These are phyloP conservation scores for Pseudopyricularia javanii DNA, from an alignment of 2,329 filamentous ascomycete species.

Conservation along the genomic window DNA sequence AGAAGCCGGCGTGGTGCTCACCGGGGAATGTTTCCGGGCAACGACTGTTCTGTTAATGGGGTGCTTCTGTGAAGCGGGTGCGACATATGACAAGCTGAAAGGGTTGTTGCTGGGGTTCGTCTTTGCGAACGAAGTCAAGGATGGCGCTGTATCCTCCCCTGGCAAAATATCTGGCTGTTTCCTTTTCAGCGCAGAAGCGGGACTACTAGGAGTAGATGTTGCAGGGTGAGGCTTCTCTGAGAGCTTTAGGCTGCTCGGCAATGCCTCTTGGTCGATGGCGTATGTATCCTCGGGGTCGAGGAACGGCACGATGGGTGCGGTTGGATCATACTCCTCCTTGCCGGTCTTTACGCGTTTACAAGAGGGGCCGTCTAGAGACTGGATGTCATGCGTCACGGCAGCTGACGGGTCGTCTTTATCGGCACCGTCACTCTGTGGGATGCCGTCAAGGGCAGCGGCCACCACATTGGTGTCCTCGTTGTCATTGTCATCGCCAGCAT, in stretches of 20 bases:
- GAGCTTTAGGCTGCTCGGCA: neutral
- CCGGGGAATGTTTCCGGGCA: neutral
- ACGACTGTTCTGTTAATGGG: neutral
- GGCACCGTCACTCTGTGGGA: neutral
- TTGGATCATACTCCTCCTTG: conserved; percentile 4
- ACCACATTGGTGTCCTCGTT: neutral
- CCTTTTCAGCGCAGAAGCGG: conserved; percentile 4
- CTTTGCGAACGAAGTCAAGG: neutral
- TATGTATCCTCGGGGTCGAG: neutral
- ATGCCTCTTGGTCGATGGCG: neutral
- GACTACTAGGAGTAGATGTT: neutral
- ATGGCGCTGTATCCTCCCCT: neutral
- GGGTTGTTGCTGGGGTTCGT: neutral
- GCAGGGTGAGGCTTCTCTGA: conserved; percentile 2
- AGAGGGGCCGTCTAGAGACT: neutral
- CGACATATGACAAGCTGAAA: neutral
- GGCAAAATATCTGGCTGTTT: conserved; percentile 1
- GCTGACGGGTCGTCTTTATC: neutral
- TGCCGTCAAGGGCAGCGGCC: neutral
- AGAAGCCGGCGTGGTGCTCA: neutral
- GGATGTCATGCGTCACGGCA: neutral
- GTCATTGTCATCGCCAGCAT: conserved; percentile 4
- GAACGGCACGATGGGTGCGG: conserved; percentile 1
- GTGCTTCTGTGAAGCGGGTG: neutral
- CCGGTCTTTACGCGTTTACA: conserved; percentile 3